Percentiles rank a stretch among this genome's conserved stretches.
Evolutionary conservation across 192 early-diverging fungal genomes (phyloP).

Genomic region (Coemansia sp.): DNA sequence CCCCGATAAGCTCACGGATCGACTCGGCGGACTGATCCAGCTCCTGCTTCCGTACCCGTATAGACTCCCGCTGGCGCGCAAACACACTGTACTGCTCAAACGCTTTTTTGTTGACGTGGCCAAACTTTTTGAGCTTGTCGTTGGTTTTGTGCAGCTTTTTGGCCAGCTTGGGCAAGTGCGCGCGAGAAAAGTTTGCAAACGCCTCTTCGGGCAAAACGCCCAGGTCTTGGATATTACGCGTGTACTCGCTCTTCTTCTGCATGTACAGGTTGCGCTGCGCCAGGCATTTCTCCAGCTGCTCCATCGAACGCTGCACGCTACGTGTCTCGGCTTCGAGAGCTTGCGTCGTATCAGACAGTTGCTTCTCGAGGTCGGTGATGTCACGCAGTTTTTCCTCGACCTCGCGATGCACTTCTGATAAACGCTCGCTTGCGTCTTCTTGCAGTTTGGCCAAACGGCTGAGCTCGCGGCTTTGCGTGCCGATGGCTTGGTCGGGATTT

Average conservation of each 20-base stretch:
- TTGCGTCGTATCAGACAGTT: slow-evolving; percentile 34
- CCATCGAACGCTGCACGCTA: slow-evolving; percentile 33
- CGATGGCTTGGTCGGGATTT: slow-evolving; percentile 50
- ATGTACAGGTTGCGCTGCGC: slow-evolving; percentile 66
- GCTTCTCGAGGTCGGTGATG: slow-evolving; percentile 50
- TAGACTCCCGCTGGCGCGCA: slow-evolving; percentile 81
- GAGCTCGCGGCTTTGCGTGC: slow-evolving; percentile 42
- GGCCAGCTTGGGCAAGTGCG: slow-evolving; percentile 56
- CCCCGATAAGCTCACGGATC: slow-evolving; percentile 82
- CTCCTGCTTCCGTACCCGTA: slow-evolving; percentile 82
- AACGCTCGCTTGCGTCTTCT: slow-evolving; percentile 26
- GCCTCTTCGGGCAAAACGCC: slow-evolving; percentile 94
- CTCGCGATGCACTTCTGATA: slow-evolving; percentile 34
- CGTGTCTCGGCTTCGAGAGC: slow-evolving; percentile 35
- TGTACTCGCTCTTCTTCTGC: slow-evolving; percentile 84
- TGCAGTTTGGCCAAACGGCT: slow-evolving; percentile 24
- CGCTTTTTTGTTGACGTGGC: slow-evolving; percentile 98
- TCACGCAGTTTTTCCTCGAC: slow-evolving; percentile 45
- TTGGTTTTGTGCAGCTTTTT: slow-evolving; percentile 74
- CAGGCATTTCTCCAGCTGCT: slow-evolving; percentile 69
- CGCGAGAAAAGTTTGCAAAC: slow-evolving; percentile 60
- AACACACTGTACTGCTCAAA: slow-evolving; percentile 97
- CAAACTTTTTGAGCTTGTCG: slow-evolving; percentile 83
- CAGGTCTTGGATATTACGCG: slow-evolving; percentile 84
- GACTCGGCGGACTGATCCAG: slow-evolving; percentile 77